phyloP scores from a whole-genome alignment of 306 rosid genomes.

The Trifolium pratense region DNA sequence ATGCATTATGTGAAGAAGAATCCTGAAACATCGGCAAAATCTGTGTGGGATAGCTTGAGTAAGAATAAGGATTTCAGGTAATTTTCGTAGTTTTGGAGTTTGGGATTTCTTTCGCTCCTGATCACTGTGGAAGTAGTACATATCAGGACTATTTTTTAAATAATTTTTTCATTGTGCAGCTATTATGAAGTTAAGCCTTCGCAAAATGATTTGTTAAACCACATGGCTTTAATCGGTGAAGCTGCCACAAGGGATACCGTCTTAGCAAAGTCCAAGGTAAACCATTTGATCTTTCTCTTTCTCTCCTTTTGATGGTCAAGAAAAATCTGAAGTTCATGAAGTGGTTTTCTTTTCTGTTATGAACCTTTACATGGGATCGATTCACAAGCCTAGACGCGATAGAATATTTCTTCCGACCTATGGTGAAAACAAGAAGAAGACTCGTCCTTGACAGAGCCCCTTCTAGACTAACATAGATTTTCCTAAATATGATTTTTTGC shows the following conservation, averaged over 20 bases:
- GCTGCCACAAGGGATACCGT: conserved; percentile 49
- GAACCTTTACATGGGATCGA: neutral
- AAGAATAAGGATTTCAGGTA: conserved; percentile 76
- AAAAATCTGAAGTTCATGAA: conserved; percentile 25
- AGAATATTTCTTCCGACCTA: conserved; percentile 12
- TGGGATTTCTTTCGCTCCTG: neutral
- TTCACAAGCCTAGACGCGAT: neutral
- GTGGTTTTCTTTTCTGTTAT: conserved; percentile 34
- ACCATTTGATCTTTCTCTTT: conserved; percentile 13
- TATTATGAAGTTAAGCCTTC: conserved; percentile 56
- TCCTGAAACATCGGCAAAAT: conserved; percentile 64
- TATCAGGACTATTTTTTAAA: conserved; percentile 22
- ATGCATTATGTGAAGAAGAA: conserved; percentile 60
- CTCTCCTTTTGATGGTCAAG: conserved; percentile 16
- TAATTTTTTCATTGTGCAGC: conserved; percentile 48
- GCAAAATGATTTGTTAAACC: conserved; percentile 42
- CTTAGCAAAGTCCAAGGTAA: conserved; percentile 65
- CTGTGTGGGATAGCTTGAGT: conserved; percentile 73
- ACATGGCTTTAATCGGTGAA: conserved; percentile 45
- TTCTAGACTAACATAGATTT: neutral
- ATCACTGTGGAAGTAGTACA: neutral
- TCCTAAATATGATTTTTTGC: neutral
- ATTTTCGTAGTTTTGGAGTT: conserved; percentile 12
- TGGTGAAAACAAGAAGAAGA: neutral
- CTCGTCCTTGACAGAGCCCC: neutral